Percentiles rank a stretch among this genome's conserved stretches.
Conservation (phyloP, 1,139 yeast species). For the Pneumocystis jirovecii region DNA sequence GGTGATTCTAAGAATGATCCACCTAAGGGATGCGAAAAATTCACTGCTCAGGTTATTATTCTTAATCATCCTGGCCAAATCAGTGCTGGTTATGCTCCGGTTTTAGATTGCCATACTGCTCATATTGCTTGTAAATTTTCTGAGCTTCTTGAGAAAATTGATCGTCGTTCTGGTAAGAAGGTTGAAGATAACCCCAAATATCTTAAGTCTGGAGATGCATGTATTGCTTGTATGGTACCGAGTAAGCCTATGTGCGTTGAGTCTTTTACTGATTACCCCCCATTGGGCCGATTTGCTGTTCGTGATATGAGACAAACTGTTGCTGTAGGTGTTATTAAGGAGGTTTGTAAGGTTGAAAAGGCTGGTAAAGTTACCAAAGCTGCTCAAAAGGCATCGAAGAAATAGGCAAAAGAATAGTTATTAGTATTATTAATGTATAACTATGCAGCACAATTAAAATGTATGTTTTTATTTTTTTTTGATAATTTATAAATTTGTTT, state of each 20-base stretch:
- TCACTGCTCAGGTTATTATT: conserved; percentile 81
- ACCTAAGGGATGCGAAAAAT: conserved; percentile 67
- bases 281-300: conserved; percentile 98
- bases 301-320: conserved; percentile 99
- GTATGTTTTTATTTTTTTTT: background rate
- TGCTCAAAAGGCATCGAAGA: conserved; percentile 96
- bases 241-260: conserved; percentile 97
- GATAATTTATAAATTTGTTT: background rate
- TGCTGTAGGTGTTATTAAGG: conserved; percentile 99
- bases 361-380: conserved; percentile 99
- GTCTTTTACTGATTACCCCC: conserved; percentile 95
- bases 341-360: conserved; percentile 76
- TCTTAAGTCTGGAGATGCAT: conserved; percentile 90
- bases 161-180: conserved; percentile 87
- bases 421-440: background rate
- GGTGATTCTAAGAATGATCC: conserved; percentile 95
- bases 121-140: conserved; percentile 89
- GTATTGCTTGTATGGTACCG: conserved; percentile 81
- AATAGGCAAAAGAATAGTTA: conserved; percentile 36
- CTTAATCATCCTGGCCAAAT: conserved; percentile 91
- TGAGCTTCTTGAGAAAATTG: conserved; percentile 72
- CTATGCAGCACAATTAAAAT: background rate
- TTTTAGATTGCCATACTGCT: conserved; percentile 87
- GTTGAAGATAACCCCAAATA: conserved; percentile 71
- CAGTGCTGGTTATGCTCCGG: conserved; percentile 88